A percentile compares a stretch with the other conserved stretches of the same genome.
Evolutionary conservation across 208 protist species (phyloP).

Genomic region (Acanthamoeba healyi): DNA sequence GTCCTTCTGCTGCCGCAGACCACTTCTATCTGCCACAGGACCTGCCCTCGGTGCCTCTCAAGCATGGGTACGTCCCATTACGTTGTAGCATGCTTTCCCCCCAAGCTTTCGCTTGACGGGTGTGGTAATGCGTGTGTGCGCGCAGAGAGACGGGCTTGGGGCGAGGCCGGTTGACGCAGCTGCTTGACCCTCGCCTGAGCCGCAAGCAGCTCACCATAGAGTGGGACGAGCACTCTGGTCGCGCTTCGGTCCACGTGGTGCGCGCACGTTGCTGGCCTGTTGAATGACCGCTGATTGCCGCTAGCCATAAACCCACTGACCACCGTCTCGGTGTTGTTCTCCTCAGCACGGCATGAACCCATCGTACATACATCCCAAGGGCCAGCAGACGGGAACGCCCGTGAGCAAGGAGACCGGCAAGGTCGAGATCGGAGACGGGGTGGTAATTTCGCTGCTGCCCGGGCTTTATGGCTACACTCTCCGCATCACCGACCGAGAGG

Average conservation of each 20-base stretch:
- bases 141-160: background rate
- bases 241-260: background rate
- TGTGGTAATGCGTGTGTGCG: background rate
- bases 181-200: conserved; percentile 35
- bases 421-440: conserved; percentile 51
- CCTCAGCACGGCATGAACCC: conserved; percentile 58
- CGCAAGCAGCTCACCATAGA: conserved; percentile 27
- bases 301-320: background rate
- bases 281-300: too few relatives aligned
- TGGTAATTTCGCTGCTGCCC: conserved; percentile 64
- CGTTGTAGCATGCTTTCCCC: background rate
- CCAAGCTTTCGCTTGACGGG: background rate
- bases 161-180: conserved; percentile 33
- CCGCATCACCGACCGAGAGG: conserved; percentile 40
- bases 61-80: background rate
- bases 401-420: conserved; percentile 13
- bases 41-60: conserved; percentile 17
- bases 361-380: conserved; percentile 26
- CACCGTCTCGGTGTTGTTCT: background rate
- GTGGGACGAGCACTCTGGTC: conserved; percentile 20
- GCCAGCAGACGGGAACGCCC: background rate
- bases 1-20: background rate
- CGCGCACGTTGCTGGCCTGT: background rate
- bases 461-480: conserved; percentile 65
- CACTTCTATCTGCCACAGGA: background rate